Conservation (phyloP, 2,329 filamentous ascomycete genomes). For the Colletotrichum plurivorum region DNA sequence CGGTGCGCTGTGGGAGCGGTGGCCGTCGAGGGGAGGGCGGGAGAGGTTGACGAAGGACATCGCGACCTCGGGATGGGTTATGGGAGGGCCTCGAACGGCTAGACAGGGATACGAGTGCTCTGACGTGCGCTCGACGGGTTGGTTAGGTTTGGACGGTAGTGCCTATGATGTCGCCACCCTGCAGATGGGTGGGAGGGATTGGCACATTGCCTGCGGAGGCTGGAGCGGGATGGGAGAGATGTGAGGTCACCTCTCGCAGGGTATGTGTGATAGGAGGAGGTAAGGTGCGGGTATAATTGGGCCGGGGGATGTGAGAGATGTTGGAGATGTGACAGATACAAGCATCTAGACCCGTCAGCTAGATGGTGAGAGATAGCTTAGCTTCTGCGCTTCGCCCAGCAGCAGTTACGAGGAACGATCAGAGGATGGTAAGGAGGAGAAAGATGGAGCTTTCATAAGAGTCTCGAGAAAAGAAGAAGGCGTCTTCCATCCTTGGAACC, state of each 20-base stretch:
- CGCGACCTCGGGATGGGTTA: slow-evolving; percentile 3
- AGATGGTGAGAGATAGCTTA: neutral
- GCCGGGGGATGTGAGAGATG: neutral
- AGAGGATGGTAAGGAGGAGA: neutral
- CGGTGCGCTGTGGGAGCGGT: slow-evolving; percentile 29
- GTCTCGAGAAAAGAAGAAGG: neutral
- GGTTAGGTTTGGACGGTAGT: slow-evolving; percentile 12
- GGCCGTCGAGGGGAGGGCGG: slow-evolving; percentile 30
- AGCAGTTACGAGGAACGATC: neutral
- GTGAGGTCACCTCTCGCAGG: slow-evolving; percentile 28
- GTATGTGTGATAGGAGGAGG: neutral
- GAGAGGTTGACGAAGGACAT: slow-evolving; percentile 40
- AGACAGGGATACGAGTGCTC: slow-evolving; percentile 11
- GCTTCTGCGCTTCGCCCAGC: neutral
- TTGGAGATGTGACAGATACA: slow-evolving; percentile 5
- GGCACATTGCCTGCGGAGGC: slow-evolving; percentile 31
- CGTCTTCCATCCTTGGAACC: neutral
- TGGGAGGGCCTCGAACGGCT: neutral
- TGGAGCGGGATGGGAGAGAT: slow-evolving; percentile 26
- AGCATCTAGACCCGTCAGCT: neutral
- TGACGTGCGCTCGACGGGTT: slow-evolving; percentile 28
- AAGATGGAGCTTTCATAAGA: neutral
- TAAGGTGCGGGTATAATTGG: neutral
- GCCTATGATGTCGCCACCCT: slow-evolving; percentile 41
- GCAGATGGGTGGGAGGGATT: slow-evolving; percentile 33